Evolutionary conservation across 73 alveolate genomes (phyloP).

Genomic region (Blepharisma japonicum): DNA sequence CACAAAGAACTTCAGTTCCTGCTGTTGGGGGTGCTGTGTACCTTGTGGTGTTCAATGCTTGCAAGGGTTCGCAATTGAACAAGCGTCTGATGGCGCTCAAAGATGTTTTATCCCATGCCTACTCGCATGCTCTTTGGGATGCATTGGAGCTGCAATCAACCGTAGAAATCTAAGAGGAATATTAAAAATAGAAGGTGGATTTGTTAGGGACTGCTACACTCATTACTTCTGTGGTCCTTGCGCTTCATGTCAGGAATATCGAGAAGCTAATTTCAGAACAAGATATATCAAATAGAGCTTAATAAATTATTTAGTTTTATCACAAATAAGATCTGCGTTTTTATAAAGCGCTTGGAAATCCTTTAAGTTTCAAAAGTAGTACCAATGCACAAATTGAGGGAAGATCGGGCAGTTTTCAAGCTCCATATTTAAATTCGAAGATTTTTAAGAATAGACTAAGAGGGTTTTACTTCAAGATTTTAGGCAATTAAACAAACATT

Average conservation of each 20-base stretch:
- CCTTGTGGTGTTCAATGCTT: background rate
- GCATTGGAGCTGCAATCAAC: conserved; percentile 24
- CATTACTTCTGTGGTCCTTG: conserved; percentile 14
- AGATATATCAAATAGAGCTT: background rate
- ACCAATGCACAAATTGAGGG: too few relatives aligned
- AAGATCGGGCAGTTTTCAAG: too few relatives aligned
- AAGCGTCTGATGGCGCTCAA: background rate
- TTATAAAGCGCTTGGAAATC: too few relatives aligned
- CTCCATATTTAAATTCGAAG: too few relatives aligned
- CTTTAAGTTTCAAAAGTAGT: too few relatives aligned
- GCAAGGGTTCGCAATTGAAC: background rate
- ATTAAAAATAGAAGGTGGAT: background rate
- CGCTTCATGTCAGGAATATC: conserved; percentile 20
- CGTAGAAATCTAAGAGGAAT: background rate
- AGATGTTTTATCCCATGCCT: background rate
- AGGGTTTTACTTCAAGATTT: too few relatives aligned
- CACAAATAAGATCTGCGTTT: too few relatives aligned
- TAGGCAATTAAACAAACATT: too few relatives aligned
- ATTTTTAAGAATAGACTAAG: too few relatives aligned
- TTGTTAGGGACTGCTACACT: background rate
- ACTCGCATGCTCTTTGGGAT: background rate
- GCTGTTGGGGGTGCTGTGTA: background rate
- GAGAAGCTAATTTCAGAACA: background rate
- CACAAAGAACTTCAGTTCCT: background rate
- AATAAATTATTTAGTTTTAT: too few relatives aligned